Conservation (phyloP, 306 rosid genomes). For the Pachyrhizus erosus region DNA sequence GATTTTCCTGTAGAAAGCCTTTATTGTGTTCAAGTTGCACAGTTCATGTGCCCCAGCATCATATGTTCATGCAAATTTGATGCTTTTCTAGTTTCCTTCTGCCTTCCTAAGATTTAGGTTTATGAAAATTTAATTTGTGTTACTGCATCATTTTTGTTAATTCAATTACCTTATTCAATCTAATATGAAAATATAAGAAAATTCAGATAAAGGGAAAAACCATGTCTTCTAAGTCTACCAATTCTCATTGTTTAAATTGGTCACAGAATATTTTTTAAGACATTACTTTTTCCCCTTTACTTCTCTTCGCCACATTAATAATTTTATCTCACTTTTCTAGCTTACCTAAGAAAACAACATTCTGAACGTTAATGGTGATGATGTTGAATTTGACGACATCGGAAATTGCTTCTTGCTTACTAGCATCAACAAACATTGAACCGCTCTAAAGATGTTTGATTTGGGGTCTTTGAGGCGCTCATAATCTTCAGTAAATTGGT, state of each 20-base stretch:
- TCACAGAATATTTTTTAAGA: neutral
- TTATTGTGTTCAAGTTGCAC: conserved; percentile 38
- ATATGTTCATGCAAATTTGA: neutral
- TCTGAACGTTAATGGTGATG: neutral
- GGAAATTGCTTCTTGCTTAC: neutral
- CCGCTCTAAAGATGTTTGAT: neutral
- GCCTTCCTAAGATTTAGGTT: conserved; percentile 19
- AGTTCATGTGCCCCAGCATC: conserved; percentile 34
- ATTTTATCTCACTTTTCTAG: too few species aligned
- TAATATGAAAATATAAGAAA: neutral
- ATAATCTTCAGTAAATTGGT: neutral
- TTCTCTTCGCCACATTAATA: neutral
- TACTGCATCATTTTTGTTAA: neutral
- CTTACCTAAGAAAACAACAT: neutral
- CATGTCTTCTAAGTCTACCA: neutral
- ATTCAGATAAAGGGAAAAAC: neutral
- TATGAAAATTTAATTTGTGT: neutral
- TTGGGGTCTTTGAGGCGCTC: too few species aligned
- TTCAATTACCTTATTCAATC: neutral
- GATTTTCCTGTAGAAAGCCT: conserved; percentile 43
- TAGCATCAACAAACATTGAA: neutral
- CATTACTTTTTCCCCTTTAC: neutral
- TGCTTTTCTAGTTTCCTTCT: conserved; percentile 20
- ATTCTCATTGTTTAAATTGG: neutral
- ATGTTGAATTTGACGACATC: neutral